Percentiles rank a stretch among this genome's conserved stretches.
phyloP scores from a whole-genome alignment of 306 rosid species.

The Trifolium repens region DNA sequence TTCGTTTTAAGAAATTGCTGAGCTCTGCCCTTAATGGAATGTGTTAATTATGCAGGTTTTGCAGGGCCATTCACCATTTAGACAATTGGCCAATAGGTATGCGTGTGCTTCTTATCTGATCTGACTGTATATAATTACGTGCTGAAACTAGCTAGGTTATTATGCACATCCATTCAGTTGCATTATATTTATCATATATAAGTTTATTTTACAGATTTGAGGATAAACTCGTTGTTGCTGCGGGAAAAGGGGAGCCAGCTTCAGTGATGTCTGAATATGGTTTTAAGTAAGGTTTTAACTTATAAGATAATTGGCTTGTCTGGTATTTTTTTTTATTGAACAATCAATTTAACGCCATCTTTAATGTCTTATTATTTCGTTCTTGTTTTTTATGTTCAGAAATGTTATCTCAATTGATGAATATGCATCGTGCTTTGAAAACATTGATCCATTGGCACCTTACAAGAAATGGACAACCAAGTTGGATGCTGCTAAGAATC shows the following conservation, averaged over 20 bases:
- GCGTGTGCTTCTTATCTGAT: constrained; percentile 34
- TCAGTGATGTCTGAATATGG: constrained; percentile 90
- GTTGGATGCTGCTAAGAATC: constrained; percentile 42
- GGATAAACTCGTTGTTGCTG: constrained; percentile 79
- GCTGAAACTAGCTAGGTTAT: constrained; percentile 32
- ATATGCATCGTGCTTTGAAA: constrained; percentile 74
- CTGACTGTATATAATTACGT: not conserved
- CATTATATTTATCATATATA: constrained; percentile 26
- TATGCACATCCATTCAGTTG: constrained; percentile 7
- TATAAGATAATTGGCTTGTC: constrained; percentile 26
- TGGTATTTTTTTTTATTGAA: constrained; percentile 14
- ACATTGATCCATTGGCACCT: constrained; percentile 85
- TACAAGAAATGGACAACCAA: constrained; percentile 77
- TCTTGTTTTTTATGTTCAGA: constrained; percentile 54
- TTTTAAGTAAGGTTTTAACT: constrained; percentile 61
- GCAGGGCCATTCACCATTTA: constrained; percentile 93
- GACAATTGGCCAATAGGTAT: constrained; percentile 75
- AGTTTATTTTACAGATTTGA: constrained; percentile 59
- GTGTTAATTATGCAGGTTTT: constrained; percentile 64
- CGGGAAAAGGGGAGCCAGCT: constrained; percentile 95
- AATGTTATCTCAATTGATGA: constrained; percentile 85
- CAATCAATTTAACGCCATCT: constrained; percentile 20
- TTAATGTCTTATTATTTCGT: constrained; percentile 3
- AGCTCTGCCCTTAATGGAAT: constrained; percentile 9
- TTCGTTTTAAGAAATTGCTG: constrained; percentile 4